Percentiles rank a stretch among this genome's conserved stretches.
phyloP scores from a whole-genome alignment of 495 filamentous ascomycete genomes.

The Choiromyces venosus region DNA sequence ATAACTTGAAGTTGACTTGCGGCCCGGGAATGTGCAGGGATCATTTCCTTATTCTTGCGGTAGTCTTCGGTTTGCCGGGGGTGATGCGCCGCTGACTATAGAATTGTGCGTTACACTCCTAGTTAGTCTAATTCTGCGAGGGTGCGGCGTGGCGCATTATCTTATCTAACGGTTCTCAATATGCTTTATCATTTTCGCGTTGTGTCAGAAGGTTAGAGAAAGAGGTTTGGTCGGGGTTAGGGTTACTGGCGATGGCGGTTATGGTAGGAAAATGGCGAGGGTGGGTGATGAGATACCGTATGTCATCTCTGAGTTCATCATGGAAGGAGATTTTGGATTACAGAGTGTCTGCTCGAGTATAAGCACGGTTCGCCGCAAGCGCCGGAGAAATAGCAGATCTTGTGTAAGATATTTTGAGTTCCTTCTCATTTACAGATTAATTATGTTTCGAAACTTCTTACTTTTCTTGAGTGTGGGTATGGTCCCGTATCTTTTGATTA shows the following conservation, averaged over 20 bases:
- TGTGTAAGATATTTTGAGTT: not conserved
- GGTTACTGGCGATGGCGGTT: not conserved
- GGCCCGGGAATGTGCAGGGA: not conserved
- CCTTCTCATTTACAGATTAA: not conserved
- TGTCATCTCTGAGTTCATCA: not conserved
- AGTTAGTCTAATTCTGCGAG: no score
- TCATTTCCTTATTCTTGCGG: not conserved
- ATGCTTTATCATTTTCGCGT: not conserved
- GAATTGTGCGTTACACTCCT: no score
- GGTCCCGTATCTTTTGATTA: not conserved
- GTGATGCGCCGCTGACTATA: not conserved
- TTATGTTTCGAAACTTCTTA: not conserved
- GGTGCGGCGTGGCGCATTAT: not conserved
- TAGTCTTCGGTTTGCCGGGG: not conserved
- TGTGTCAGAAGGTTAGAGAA: not conserved
- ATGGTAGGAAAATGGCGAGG: not conserved
- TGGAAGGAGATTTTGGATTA: not conserved
- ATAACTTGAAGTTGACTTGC: not conserved
- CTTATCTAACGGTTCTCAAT: not conserved
- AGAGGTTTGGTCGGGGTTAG: not conserved
- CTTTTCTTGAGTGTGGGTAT: not conserved
- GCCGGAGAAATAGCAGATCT: not conserved
- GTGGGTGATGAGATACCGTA: not conserved
- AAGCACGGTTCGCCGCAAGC: not conserved
- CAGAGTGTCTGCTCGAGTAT: not conserved